These are phyloP conservation scores for Phytophthora ramorum DNA, from an alignment of 352 stramenopile species.

Conservation along the genomic window DNA sequence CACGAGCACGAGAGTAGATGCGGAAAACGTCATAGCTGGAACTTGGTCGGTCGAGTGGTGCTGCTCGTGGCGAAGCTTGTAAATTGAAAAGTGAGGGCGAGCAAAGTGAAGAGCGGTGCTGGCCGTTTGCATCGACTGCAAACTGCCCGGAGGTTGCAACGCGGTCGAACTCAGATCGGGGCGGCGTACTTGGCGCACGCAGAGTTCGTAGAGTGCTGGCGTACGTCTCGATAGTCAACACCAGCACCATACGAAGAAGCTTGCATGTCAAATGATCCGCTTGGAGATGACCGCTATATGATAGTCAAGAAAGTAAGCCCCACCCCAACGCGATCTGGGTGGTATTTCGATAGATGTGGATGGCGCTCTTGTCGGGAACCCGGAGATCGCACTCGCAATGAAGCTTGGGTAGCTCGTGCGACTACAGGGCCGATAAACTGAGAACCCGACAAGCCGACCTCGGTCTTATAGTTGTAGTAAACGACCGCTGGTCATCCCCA, in stretches of 20 bases:
- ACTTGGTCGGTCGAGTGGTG: conserved; percentile 4
- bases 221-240: conserved; percentile 3
- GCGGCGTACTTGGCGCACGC: conserved; percentile 22
- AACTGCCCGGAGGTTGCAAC: conserved; percentile 14
- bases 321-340: background rate
- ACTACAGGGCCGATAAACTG: background rate
- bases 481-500: background rate
- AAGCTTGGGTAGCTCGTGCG: conserved; percentile 2
- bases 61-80: conserved; percentile 2
- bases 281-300: background rate
- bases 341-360: conserved; percentile 8
- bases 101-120: background rate
- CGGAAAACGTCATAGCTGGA: conserved; percentile 30
- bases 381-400: background rate
- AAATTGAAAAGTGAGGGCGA: conserved; percentile 36
- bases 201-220: conserved; percentile 8
- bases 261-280: background rate
- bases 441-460: conserved; percentile 1
- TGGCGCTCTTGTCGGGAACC: conserved; percentile 2
- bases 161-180: conserved; percentile 27
- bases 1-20: conserved; percentile 12
- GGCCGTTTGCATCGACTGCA: background rate
- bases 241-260: background rate
- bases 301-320: background rate
- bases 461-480: background rate